Evolutionary conservation across 2,329 filamentous ascomycete genomes (phyloP), one percentile per base, ranked within the genome.

Genomic region (Cladosporium sp.): DNA sequence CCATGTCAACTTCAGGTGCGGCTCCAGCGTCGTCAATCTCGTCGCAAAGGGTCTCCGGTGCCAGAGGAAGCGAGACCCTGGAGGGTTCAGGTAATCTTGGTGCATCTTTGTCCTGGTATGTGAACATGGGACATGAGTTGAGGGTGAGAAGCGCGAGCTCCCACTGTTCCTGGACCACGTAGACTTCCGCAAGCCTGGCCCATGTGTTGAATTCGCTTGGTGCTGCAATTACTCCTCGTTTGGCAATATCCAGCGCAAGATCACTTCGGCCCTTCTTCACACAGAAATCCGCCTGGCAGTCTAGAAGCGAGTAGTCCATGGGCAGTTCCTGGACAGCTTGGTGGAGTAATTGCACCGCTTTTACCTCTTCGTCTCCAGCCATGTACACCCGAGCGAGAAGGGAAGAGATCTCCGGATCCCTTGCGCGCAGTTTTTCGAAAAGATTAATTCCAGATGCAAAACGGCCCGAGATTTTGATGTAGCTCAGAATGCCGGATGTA

Each of bases 101-200:
- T 5, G 90, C 86, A 67, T 99, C 93, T 70, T 96, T 97, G 71
- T 99, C 93, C 70, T 97, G 93, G 69, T 99, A 97, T 6, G 93
- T 99, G 70, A 99, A 99, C 93, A 99, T 99, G 7, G 93, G 93
- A 69, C 93, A 99, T 15, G 93, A 99, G 72, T 99, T 99, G 47
- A 99, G 79, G 3, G 93, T 97, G 4, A 95, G 84, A 19, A 99
- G 79, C 1, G 93, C 93, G 59, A 97, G 83, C 65, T 97, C 93
- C 90, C 93, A 99, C 65, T 95, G 89, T 67, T 99, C 93, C 71
- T 95, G 82, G 43, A 86, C 82, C 50, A 97, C 88, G 61, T 99
- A 99, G 27, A 97, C 87, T 66, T 97, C 89, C 2, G 91, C 91
- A 56, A 99, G 72, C 51, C 91, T 80, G 51, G 93, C 92, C 93